Percentiles rank a stretch among this genome's conserved stretches.
phyloP scores from a whole-genome alignment of 768 basidiomycete species.

The Glaciozyma antarctica region DNA sequence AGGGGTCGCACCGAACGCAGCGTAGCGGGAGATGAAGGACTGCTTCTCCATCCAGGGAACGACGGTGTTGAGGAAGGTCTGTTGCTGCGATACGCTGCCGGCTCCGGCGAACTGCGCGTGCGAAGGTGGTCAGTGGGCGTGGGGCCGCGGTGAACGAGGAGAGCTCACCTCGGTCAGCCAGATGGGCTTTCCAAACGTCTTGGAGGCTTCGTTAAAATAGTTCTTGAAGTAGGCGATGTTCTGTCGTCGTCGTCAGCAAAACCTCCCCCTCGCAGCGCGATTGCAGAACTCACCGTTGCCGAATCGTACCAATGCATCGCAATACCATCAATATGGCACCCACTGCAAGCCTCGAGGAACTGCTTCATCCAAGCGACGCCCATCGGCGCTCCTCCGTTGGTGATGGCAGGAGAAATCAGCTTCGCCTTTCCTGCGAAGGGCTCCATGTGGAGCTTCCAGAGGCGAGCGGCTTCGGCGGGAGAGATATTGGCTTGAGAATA shows the following conservation, averaged over 20 bases:
- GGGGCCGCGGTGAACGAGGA: neutral
- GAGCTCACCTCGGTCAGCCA: slow-evolving; percentile 19
- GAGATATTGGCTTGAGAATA: slow-evolving; percentile 18
- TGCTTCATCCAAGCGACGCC: neutral
- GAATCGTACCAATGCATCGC: slow-evolving; percentile 4
- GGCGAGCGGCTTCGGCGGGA: slow-evolving; percentile 3
- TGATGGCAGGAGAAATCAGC: slow-evolving; percentile 29
- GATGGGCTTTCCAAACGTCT: neutral
- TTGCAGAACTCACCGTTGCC: neutral
- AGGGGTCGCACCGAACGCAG: slow-evolving; percentile 18
- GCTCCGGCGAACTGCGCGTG: slow-evolving; percentile 15
- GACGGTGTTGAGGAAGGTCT: slow-evolving; percentile 20
- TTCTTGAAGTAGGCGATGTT: slow-evolving; percentile 16
- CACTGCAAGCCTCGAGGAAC: slow-evolving; percentile 12
- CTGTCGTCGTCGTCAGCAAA: neutral
- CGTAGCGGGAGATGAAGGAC: slow-evolving; percentile 23
- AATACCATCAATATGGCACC: slow-evolving; percentile 17
- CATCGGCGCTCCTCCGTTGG: slow-evolving; percentile 11
- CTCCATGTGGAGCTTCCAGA: slow-evolving; percentile 24
- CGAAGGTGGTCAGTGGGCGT: too few species aligned
- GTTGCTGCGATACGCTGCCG: slow-evolving; percentile 18
- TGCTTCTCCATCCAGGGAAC: slow-evolving; percentile 16
- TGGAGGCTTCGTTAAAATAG: slow-evolving; percentile 2
- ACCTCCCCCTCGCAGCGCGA: too few species aligned
- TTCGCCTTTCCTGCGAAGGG: slow-evolving; percentile 19